Evolutionary conservation across 768 basidiomycete genomes (phyloP), one percentile per base, ranked within the genome.

Genomic region (Leccinum longicurvipes): DNA sequence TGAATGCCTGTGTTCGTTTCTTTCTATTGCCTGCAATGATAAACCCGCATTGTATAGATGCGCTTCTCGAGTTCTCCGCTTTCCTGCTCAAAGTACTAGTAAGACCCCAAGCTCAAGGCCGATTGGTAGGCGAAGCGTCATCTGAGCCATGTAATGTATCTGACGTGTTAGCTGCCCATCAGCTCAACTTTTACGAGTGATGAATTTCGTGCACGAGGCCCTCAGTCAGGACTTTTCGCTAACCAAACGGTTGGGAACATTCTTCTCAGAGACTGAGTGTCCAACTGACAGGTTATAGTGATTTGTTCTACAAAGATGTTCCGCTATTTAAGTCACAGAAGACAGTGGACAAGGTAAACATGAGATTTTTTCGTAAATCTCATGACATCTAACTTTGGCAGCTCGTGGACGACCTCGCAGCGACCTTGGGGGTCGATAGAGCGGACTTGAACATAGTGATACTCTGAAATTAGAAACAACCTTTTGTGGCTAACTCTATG

Each of bases 371-470:
- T 9, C 34, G 19, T 17, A 31, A 19, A 41, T 42, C 27, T 7
- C 29, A 36, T 32, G 41, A 5, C 28, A 3, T 51, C 50, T 57
- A 47, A 52, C 50, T 32, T 49, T 51, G 36, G n/a, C 45, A 96
- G 93, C 76, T 97, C 8, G 83, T 96, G 25, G 94, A 97, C 63
- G 91, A 96, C 63, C 73, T 98, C 14, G 91, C 93, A 1, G 92
- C 93, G 1, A 92, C 93, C 0, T 82, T 95, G 32, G 74, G 79
- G 9, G 68, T 93, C 8, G 77, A 85, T 50, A 78, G 96, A 44
- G 80, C 83, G 7, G 89, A 91, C 62, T 76, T 98, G 52, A 86
- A 89, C 64, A 84, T 98, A 31, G 94, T 93, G 60, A 56, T 23
- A 39, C 31, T 27, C 19, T 56, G 4, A 24, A 7, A 12, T 24